Evolutionary conservation across 2,329 filamentous ascomycete genomes (phyloP).

Genomic region (Daldinia sp.): DNA sequence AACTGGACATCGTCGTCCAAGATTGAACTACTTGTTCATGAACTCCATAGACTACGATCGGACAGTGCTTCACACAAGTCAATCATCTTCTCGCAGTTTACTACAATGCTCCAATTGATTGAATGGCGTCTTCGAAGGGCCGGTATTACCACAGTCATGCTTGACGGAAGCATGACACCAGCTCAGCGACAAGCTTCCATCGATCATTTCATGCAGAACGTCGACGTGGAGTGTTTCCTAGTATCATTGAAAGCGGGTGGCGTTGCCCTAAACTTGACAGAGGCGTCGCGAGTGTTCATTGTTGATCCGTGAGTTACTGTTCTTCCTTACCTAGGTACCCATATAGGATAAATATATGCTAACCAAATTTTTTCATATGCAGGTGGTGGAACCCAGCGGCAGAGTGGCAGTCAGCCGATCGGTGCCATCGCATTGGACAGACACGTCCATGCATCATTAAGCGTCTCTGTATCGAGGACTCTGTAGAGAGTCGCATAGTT

Average conservation of each 20-base stretch:
- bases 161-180: conserved; percentile 97
- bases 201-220: conserved; percentile 95
- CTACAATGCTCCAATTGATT: conserved; percentile 95
- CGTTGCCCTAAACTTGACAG: conserved; percentile 93
- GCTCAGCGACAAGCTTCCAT: conserved; percentile 93
- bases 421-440: conserved; percentile 95
- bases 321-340: background rate
- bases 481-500: conserved; percentile 95
- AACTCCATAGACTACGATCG: conserved; percentile 90
- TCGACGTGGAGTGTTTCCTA: conserved; percentile 94
- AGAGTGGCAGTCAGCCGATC: conserved; percentile 97
- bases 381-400: conserved; percentile 99
- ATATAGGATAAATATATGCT: background rate
- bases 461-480: conserved; percentile 94
- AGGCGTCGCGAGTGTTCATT: conserved; percentile 95
- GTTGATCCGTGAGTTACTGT: conserved; percentile 82
- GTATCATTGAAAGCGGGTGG: conserved; percentile 97
- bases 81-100: conserved; percentile 98
- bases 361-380: conserved; percentile 47
- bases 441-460: conserved; percentile 94
- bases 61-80: conserved; percentile 95
- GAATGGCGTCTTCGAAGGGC: conserved; percentile 96
- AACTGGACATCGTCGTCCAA: conserved; percentile 99
- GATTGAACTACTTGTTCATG: conserved; percentile 95
- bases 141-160: conserved; percentile 98